Evolutionary conservation across 768 basidiomycete species (phyloP).

Genomic region (Cubamyces lactineus): DNA sequence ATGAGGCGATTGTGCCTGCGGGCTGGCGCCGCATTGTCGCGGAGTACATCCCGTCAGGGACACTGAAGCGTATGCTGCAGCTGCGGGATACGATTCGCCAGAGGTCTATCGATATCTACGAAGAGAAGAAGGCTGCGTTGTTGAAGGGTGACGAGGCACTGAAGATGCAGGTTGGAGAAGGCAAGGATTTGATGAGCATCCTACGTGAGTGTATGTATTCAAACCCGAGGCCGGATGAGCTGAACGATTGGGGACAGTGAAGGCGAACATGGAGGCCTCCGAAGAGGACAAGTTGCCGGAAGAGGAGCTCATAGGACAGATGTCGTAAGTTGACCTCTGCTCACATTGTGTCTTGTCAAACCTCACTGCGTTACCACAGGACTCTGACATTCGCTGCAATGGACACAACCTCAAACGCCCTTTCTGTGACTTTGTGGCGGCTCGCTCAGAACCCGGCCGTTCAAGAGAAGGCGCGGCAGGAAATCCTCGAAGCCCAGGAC

Average conservation of each 20-base stretch:
- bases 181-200: constrained; percentile 34
- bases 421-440: constrained; percentile 23
- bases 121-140: constrained; percentile 25
- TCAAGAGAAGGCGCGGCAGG: constrained; percentile 38
- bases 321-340: constrained; percentile 27
- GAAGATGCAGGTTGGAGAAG: constrained; percentile 19
- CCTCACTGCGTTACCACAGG: not conserved
- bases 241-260: constrained; percentile 18
- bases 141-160: constrained; percentile 21
- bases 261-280: constrained; percentile 25
- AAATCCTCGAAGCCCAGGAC: constrained; percentile 16
- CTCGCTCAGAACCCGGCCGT: constrained; percentile 37
- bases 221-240: too few species aligned
- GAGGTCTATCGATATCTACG: constrained; percentile 21
- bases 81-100: constrained; percentile 18
- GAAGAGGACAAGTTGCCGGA: constrained; percentile 29
- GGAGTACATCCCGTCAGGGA: constrained; percentile 13
- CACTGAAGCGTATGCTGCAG: constrained; percentile 14
- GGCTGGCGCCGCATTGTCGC: constrained; percentile 37
- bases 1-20: constrained; percentile 39
- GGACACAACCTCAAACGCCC: constrained; percentile 33
- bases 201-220: constrained; percentile 5
- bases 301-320: constrained; percentile 33
- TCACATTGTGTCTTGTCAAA: not conserved
- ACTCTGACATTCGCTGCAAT: constrained; percentile 27